Evolutionary conservation across 306 rosid species (phyloP).

Genomic region (Hylodesmum podocarpum): DNA sequence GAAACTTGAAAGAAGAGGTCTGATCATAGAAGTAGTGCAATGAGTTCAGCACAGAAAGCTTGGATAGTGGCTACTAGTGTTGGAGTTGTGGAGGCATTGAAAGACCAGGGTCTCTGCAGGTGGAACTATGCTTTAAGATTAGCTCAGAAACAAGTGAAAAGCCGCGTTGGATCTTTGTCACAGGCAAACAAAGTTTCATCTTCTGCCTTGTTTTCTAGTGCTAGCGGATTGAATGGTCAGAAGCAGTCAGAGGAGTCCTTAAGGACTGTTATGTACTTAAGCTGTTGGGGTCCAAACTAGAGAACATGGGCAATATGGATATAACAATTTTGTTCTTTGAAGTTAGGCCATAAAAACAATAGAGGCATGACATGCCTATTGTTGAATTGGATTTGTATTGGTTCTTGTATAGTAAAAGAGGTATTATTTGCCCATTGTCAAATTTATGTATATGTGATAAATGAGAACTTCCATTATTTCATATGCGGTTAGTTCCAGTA

Average conservation of each 20-base stretch:
- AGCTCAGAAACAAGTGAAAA: background rate
- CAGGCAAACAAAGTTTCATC: background rate
- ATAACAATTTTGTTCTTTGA: background rate
- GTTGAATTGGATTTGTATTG: background rate
- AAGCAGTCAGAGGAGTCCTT: background rate
- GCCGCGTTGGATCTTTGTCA: background rate
- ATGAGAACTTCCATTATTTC: background rate
- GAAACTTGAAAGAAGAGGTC: too few relatives aligned
- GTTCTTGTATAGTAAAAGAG: background rate
- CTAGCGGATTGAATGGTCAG: too few relatives aligned
- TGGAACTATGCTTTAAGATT: background rate
- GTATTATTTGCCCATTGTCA: background rate
- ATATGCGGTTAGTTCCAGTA: background rate
- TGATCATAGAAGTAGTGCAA: too few relatives aligned
- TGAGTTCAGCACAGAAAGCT: slow-evolving; percentile 18
- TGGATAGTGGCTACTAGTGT: slow-evolving; percentile 31
- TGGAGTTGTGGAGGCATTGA: slow-evolving; percentile 27
- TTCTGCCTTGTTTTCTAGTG: background rate
- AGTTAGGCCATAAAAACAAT: background rate
- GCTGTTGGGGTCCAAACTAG: slow-evolving; percentile 27
- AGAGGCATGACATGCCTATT: background rate
- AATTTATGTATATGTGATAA: background rate
- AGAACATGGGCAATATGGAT: background rate
- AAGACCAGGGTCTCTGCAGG: background rate
- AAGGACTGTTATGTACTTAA: background rate